Base-by-base conservation (phyloP, 176 grass and related monocot genomes). In the Raddia guianensis region DNA sequence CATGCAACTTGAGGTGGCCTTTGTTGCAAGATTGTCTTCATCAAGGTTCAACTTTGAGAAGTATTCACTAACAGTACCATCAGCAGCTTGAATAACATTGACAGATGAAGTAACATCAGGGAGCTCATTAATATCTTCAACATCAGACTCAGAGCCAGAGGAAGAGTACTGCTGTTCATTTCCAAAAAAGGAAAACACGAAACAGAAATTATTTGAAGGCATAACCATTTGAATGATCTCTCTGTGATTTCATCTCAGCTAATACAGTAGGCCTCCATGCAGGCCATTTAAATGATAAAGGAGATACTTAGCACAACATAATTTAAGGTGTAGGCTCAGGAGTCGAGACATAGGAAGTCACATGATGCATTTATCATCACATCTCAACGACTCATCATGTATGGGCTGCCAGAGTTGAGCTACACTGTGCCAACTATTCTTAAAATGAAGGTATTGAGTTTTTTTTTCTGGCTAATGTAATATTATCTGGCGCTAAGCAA, bases 11-110 rank as follows among this genome's bases (percentile, higher is more conserved):
- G 86, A 84, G 80, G 59, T 74, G 70, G 49, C 51, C 73, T 73
- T 70, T 56, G 76, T 58, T 63, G 15, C 21, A 48, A 69, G 16
- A 9, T 74, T 87, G 63, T 70, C 63, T 76, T 94, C 86, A 86
- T 73, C 88, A 72, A 98, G 74, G 40, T 91, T 89, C 75, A 98
- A 81, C 75, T 86, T 85, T 86, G 86, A 84, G 60, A 98, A 65
- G 75, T 18, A 53, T 43, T 70, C 47, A 68, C 86, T 88, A 81
- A 87, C 45, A 89, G 63, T 63, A 75, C 87, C 87, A 77, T 77
- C 84, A 67, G 49, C 63, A 70, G 66, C 15, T 68, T 89, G 53
- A 82, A 63, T 56, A 82, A 59, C 19, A 64, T 85, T 66, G 46
- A 62, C 72, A 71, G 75, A 82, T 60, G 48, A 47, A 72, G 68